phyloP scores from a whole-genome alignment of 2,329 filamentous ascomycete genomes.

The Cercospora brassicicola region DNA sequence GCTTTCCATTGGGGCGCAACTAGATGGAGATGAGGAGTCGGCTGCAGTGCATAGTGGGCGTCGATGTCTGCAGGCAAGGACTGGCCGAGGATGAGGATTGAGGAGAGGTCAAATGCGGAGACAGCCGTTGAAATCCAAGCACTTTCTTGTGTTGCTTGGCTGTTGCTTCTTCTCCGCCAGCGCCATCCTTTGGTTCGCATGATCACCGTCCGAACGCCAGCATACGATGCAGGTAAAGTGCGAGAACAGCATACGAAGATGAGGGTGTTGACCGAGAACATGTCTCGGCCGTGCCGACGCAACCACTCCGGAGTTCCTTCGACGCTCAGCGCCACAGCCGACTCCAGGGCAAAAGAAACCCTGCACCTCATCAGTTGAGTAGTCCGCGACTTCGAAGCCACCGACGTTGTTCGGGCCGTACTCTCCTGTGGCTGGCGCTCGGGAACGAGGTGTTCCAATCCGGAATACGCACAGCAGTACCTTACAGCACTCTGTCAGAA shows the following conservation, averaged over 20 bases:
- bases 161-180: neutral
- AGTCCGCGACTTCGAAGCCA: neutral
- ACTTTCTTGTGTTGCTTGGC: neutral
- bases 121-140: neutral
- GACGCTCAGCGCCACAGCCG: neutral
- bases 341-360: neutral
- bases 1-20: neutral
- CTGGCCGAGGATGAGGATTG: neutral
- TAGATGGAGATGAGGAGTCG: neutral
- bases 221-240: neutral
- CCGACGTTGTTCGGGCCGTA: neutral
- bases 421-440: neutral
- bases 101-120: neutral
- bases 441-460: neutral
- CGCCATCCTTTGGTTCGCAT: neutral
- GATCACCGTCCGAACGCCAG: neutral
- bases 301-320: neutral
- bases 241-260: neutral
- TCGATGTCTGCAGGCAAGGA: neutral
- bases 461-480: neutral
- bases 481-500: neutral
- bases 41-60: neutral
- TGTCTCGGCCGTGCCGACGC: neutral
- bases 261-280: neutral
- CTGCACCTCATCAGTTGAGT: neutral